phyloP scores from a whole-genome alignment of 78 protist genomes.

The Cavenderia fasciculata region DNA sequence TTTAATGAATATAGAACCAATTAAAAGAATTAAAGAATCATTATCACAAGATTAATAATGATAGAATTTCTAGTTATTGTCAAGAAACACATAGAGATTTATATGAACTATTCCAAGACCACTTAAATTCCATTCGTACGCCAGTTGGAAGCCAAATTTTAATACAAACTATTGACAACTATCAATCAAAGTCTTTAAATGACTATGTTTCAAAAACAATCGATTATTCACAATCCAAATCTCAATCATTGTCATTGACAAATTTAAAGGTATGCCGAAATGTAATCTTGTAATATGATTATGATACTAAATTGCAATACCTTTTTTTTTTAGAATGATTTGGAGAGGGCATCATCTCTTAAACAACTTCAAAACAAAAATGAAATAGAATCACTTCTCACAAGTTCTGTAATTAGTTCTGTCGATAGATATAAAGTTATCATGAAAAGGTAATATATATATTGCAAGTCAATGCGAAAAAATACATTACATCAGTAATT shows the following conservation, averaged over 20 bases:
- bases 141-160: slow-evolving; percentile 4
- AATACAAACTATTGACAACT: background rate
- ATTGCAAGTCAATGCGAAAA: no score
- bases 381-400: slow-evolving; percentile 28
- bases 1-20: background rate
- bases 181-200: background rate
- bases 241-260: background rate
- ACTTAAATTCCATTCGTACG: background rate
- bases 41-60: slow-evolving; percentile 13
- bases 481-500: no score
- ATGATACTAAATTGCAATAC: no score
- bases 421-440: slow-evolving; percentile 8
- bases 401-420: background rate
- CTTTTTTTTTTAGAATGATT: slow-evolving; percentile 10
- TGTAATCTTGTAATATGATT: background rate
- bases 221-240: background rate
- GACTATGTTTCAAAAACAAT: background rate
- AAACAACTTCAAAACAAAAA: slow-evolving; percentile 15
- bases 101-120: background rate
- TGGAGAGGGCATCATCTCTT: background rate
- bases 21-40: background rate
- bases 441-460: slow-evolving; percentile 6
- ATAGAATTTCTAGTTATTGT: slow-evolving; percentile 13
- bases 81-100: background rate
- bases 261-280: background rate